A percentile compares a stretch with the other conserved stretches of the same genome.
Conservation (phyloP, 805 yeast genomes). For the Barnettozyma pratensis region DNA sequence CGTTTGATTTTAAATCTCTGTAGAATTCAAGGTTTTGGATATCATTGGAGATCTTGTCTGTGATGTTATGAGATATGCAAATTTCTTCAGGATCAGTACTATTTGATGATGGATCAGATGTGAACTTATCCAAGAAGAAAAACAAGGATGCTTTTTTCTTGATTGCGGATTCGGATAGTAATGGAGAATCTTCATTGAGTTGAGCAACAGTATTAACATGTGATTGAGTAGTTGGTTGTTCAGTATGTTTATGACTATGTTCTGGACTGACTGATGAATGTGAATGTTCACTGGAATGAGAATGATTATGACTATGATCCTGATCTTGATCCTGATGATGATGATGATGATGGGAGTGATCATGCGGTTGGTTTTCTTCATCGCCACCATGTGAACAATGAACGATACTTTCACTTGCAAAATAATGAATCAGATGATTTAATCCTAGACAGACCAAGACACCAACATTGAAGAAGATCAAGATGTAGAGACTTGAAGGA, state of each 20-base stretch:
- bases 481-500: constrained; percentile 28
- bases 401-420: constrained; percentile 77
- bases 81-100: background rate
- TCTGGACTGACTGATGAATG: constrained; percentile 10
- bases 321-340: constrained; percentile 9
- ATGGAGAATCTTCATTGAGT: background rate
- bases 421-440: constrained; percentile 61
- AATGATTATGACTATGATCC: constrained; percentile 14
- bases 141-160: constrained; percentile 5
- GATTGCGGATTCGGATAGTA: background rate
- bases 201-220: no score
- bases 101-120: background rate
- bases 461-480: constrained; percentile 53
- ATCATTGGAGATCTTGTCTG: constrained; percentile 22
- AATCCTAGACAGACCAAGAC: constrained; percentile 51
- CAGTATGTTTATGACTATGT: background rate
- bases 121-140: constrained; percentile 1
- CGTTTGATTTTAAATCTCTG: constrained; percentile 10
- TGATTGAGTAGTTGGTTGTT: background rate
- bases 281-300: constrained; percentile 16
- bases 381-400: constrained; percentile 72
- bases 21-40: constrained; percentile 23
- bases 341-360: constrained; percentile 6
- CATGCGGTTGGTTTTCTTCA: constrained; percentile 16
- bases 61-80: constrained; percentile 15